These are phyloP conservation scores for Gracilariopsis chorda DNA, from an alignment of 23 red algal genomes.

Conservation along the genomic window DNA sequence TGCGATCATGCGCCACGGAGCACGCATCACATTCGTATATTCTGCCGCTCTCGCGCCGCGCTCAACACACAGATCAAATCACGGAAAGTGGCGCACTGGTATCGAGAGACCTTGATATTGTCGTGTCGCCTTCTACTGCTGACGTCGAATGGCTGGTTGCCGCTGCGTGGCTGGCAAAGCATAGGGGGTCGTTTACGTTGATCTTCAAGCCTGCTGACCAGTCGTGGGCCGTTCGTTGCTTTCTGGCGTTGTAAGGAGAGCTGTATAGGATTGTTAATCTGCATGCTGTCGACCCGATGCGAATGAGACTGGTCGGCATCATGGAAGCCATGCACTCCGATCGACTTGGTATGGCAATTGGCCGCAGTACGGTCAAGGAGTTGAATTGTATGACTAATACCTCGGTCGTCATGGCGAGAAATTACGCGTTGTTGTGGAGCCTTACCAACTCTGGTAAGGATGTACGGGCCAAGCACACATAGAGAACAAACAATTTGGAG, in stretches of 20 bases:
- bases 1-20: background rate
- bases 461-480: too few species aligned
- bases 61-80: background rate
- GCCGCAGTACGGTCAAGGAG: constrained; percentile 34
- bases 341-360: constrained; percentile 64
- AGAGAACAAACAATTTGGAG: too few species aligned
- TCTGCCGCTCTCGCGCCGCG: background rate
- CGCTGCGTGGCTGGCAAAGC: constrained; percentile 74
- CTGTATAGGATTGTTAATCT: constrained; percentile 43
- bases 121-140: constrained; percentile 67
- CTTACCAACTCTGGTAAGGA: too few species aligned
- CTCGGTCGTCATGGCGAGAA: constrained; percentile 42
- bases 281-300: constrained; percentile 44
- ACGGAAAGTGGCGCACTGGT: background rate
- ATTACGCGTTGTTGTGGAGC: constrained; percentile 47
- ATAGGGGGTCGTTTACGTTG: constrained; percentile 46
- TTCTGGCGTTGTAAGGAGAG: constrained; percentile 58
- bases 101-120: constrained; percentile 44
- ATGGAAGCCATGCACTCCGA: constrained; percentile 64
- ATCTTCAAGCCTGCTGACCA: constrained; percentile 69
- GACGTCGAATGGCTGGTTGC: constrained; percentile 84
- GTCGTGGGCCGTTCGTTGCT: constrained; percentile 48
- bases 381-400: constrained; percentile 75
- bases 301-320: constrained; percentile 73
- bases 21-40: background rate